Evolutionary conservation across 2,329 filamentous ascomycete species (phyloP), one percentile per base, ranked within the genome.

Genomic region (Cryoendolithus antarcticus): DNA sequence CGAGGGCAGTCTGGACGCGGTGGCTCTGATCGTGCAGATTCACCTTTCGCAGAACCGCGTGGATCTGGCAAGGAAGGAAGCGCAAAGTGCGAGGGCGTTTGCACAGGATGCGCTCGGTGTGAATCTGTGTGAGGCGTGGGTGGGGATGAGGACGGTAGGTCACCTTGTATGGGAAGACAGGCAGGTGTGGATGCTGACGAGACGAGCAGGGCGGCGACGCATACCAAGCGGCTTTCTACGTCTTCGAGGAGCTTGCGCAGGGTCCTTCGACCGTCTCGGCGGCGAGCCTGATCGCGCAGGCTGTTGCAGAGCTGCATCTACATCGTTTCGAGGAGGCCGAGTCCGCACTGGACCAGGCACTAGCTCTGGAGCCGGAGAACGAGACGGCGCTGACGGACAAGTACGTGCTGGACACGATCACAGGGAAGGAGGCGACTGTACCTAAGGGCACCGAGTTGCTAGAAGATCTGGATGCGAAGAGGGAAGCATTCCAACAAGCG

Each of bases 171-270:
- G 19, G 21, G 29, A 2, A 9, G 7, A 34, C 9, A 34, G 29
- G 29, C 11, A 12, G 4, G n/a, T n/a, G 29, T 10, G 29, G 10
- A 30, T 30, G 29, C 29, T 30, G 10, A 30, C 10, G 9, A 19
- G 4, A 2, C 28, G 5, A 39, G 19, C 44, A 93, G 82, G 89
- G 91, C 56, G 89, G 89, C 56, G 88, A 88, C 50, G 86, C 94
- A 52, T 96, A 96, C 64, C 91, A 96, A 57, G 84, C 91, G 57
- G 81, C 89, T 11, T 96, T 93, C 64, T 96, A 98, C 69, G 89
- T 96, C 44, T 96, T 86, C 56, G 89, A 96, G 64, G 91, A 98
- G 63, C 75, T 96, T 35, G 89, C 91, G 4, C 85, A 93, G 57
- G 80, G 84, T 21, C 81, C 86, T 2, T 78, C 83, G 27, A 86